Conservation (phyloP, 2,329 filamentous ascomycete species). For the Hawksworthiomyces lignivorus region DNA sequence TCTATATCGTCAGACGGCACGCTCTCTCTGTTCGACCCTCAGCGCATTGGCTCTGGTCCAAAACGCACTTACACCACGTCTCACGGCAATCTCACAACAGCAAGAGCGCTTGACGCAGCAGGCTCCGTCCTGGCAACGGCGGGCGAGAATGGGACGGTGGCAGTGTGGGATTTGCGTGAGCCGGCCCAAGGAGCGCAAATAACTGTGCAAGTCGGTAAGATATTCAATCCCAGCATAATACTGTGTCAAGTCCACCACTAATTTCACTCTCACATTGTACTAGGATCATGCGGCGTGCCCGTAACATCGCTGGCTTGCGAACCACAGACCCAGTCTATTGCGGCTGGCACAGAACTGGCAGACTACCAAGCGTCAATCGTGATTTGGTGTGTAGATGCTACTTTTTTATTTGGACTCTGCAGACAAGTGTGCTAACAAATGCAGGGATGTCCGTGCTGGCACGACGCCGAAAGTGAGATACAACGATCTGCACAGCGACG, state of each 20-base stretch:
- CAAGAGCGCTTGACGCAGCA: constrained; percentile 46
- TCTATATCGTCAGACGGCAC: constrained; percentile 63
- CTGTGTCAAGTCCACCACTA: too few relatives aligned
- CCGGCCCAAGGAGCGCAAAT: constrained; percentile 28
- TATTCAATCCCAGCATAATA: too few relatives aligned
- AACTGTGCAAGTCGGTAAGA: constrained; percentile 33
- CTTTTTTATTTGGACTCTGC: constrained; percentile 12
- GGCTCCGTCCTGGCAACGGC: constrained; percentile 57
- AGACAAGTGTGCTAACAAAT: too few relatives aligned
- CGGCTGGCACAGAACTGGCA: constrained; percentile 65
- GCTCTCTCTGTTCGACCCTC: constrained; percentile 57
- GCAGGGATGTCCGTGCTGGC: constrained; percentile 50
- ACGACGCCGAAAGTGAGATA: constrained; percentile 44
- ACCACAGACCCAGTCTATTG: constrained; percentile 49
- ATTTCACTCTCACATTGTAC: too few relatives aligned
- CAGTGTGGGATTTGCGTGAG: constrained; percentile 57
- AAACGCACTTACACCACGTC: constrained; percentile 39
- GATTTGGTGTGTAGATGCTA: constrained; percentile 43
- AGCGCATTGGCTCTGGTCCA: constrained; percentile 44
- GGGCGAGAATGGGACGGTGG: constrained; percentile 62
- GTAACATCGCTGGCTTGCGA: constrained; percentile 61
- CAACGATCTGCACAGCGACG: constrained; percentile 59
- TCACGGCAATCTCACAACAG: constrained; percentile 57
- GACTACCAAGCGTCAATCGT: constrained; percentile 54
- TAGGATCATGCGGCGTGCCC: constrained; percentile 6